Evolutionary conservation across 2,329 filamentous ascomycete species (phyloP).

Genomic region (Biscogniauxia sp.): DNA sequence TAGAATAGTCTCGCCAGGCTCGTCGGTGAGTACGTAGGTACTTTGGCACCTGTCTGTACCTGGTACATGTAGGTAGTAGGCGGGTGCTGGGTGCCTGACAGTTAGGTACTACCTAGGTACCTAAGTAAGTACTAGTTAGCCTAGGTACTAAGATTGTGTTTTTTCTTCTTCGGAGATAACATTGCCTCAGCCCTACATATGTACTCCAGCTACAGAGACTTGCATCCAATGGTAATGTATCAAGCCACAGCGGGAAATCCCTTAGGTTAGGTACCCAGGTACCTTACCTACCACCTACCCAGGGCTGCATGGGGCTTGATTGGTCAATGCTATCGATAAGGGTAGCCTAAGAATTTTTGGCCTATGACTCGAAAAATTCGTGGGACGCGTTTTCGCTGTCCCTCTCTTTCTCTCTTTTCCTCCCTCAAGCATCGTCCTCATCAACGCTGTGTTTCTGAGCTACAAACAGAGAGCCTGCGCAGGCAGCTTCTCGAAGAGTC

Average conservation of each 20-base stretch:
- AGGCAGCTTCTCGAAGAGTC: slow-evolving; percentile 35
- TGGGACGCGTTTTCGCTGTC: slow-evolving; percentile 11
- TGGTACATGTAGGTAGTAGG: slow-evolving; percentile 1
- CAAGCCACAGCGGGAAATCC: slow-evolving; percentile 1
- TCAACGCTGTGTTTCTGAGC: slow-evolving; percentile 96
- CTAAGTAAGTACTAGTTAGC: no score
- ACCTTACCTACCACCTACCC: no score
- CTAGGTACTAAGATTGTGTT: slow-evolving; percentile 4
- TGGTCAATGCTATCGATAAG: slow-evolving; percentile 27
- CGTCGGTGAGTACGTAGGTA: slow-evolving; percentile 8
- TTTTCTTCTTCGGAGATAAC: no score
- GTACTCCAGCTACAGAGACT: no score
- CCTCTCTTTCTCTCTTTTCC: slow-evolving; percentile 36
- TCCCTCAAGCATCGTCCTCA: slow-evolving; percentile 72
- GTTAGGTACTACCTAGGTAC: slow-evolving; percentile 6
- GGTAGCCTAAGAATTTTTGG: slow-evolving; percentile 6
- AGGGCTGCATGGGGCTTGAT: background rate
- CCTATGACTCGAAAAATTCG: slow-evolving; percentile 25
- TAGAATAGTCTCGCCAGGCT: slow-evolving; percentile 12
- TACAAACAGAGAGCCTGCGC: slow-evolving; percentile 64
- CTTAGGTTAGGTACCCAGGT: no score
- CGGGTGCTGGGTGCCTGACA: slow-evolving; percentile 3
- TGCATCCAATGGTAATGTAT: no score
- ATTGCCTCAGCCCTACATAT: no score
- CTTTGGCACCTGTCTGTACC: background rate